Evolutionary conservation across 768 basidiomycete genomes (phyloP).

Genomic region (Tricholoma flavovirens): DNA sequence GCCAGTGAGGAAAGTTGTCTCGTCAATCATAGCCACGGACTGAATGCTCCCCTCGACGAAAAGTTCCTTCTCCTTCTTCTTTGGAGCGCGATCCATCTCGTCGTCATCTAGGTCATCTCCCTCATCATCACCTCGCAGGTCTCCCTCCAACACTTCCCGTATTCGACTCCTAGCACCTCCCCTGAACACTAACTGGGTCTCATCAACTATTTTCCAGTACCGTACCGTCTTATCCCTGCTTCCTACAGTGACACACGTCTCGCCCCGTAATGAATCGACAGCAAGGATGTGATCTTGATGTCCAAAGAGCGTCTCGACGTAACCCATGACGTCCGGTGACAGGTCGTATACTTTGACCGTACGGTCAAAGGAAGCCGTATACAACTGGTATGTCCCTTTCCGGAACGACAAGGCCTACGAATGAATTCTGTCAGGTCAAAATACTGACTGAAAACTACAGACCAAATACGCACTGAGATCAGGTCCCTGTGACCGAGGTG

Average conservation of each 20-base stretch:
- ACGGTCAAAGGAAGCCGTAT: slow-evolving; percentile 78
- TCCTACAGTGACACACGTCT: slow-evolving; percentile 83
- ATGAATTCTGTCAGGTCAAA: not conserved
- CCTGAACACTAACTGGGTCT: slow-evolving; percentile 91
- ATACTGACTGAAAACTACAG: not conserved
- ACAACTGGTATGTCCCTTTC: slow-evolving; percentile 69
- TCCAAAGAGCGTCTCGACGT: slow-evolving; percentile 94
- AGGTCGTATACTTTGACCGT: slow-evolving; percentile 85
- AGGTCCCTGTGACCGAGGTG: slow-evolving; percentile 57
- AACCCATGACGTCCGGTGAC: slow-evolving; percentile 70
- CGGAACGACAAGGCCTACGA: slow-evolving; percentile 66
- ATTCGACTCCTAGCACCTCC: slow-evolving; percentile 86
- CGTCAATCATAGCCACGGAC: slow-evolving; percentile 92
- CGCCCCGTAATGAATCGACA: slow-evolving; percentile 76
- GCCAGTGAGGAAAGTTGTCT: slow-evolving; percentile 86
- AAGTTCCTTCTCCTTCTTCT: slow-evolving; percentile 30
- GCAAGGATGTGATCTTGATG: slow-evolving; percentile 86
- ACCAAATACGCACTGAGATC: slow-evolving; percentile 26
- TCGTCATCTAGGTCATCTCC: slow-evolving; percentile 34
- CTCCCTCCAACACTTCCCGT: slow-evolving; percentile 77
- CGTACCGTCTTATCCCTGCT: slow-evolving; percentile 87
- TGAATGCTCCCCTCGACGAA: slow-evolving; percentile 92
- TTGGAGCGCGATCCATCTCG: slow-evolving; percentile 14
- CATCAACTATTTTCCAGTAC: slow-evolving; percentile 96
- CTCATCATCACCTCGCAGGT: slow-evolving; percentile 55